Percentiles rank a stretch among this genome's conserved stretches.
These are phyloP conservation scores for Globisporangium solare DNA, from an alignment of 352 stramenopile genomes.

Conservation along the genomic window DNA sequence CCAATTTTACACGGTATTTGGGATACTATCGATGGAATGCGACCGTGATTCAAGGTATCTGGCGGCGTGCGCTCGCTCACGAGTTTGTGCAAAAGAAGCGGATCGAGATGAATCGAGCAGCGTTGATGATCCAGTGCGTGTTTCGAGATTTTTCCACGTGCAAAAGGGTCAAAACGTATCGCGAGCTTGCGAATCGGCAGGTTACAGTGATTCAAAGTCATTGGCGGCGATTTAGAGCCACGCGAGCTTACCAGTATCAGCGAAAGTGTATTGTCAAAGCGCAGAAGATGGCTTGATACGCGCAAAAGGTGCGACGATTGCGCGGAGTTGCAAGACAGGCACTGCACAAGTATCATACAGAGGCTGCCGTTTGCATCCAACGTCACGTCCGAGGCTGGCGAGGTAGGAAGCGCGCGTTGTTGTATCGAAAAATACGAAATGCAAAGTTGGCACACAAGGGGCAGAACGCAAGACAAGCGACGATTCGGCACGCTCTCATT, in stretches of 20 bases:
- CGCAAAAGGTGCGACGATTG: conserved; percentile 20
- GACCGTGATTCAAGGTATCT: conserved; percentile 42
- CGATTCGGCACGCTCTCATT: conserved; percentile 46
- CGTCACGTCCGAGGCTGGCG: conserved; percentile 38
- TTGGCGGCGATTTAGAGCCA: conserved; percentile 26
- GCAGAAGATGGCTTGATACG: conserved; percentile 43
- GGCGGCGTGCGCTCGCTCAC: conserved; percentile 36
- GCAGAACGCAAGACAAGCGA: conserved; percentile 47
- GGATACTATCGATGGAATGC: conserved; percentile 26
- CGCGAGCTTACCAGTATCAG: conserved; percentile 20
- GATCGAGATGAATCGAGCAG: conserved; percentile 24
- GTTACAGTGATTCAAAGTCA: conserved; percentile 35
- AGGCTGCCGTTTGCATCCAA: conserved; percentile 34
- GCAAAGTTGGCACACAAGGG: conserved; percentile 40
- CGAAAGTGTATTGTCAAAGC: conserved; percentile 28
- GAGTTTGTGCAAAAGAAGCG: conserved; percentile 21
- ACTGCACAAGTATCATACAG: conserved; percentile 24
- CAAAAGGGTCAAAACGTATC: conserved; percentile 24
- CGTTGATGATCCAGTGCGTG: conserved; percentile 35
- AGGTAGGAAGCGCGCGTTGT: conserved; percentile 40
- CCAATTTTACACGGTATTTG: conserved; percentile 34
- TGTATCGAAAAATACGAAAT: conserved; percentile 68
- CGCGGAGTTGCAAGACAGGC: conserved; percentile 22
- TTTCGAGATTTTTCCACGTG: conserved; percentile 34
- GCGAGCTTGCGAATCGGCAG: conserved; percentile 15